Percentiles rank a stretch among this genome's conserved stretches.
Conservation (phyloP, 108 stramenopile species). For the Nannochloropsis salina region DNA sequence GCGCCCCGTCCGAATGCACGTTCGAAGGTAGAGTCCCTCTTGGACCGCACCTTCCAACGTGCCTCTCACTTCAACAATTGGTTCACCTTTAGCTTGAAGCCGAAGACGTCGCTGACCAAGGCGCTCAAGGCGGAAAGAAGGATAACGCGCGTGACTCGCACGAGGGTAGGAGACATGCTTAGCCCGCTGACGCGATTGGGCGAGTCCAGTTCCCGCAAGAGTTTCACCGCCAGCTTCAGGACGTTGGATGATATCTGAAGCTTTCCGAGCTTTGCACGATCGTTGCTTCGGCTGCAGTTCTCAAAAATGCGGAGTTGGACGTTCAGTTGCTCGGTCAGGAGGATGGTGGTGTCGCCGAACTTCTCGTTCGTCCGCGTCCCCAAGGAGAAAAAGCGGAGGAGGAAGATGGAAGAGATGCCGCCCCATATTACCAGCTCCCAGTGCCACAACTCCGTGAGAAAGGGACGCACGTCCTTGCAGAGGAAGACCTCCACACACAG, state of each 20-base stretch:
- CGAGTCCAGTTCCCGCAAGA: slow-evolving; percentile 39
- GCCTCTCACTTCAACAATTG: slow-evolving; percentile 37
- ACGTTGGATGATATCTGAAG: slow-evolving; percentile 42
- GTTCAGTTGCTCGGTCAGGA: slow-evolving; percentile 49
- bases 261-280: slow-evolving; percentile 29
- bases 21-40: too few species aligned
- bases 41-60: too few species aligned
- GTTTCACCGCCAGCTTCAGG: slow-evolving; percentile 49
- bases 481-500: slow-evolving; percentile 41
- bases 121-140: slow-evolving; percentile 44
- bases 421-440: slow-evolving; percentile 50
- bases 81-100: slow-evolving; percentile 33
- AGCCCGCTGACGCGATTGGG: slow-evolving; percentile 47
- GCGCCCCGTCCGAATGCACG: too few species aligned
- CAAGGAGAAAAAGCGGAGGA: slow-evolving; percentile 40
- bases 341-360: slow-evolving; percentile 42
- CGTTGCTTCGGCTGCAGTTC: slow-evolving; percentile 23
- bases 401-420: slow-evolving; percentile 36
- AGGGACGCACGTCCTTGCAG: slow-evolving; percentile 26
- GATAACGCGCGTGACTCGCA: slow-evolving; percentile 37
- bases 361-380: slow-evolving; percentile 39
- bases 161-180: slow-evolving; percentile 41
- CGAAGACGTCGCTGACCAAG: slow-evolving; percentile 42
- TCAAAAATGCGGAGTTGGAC: slow-evolving; percentile 45
- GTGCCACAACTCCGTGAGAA: slow-evolving; percentile 37